phyloP scores from a whole-genome alignment of 2,329 filamentous ascomycete genomes.

The Aspergillus carbonarius region DNA sequence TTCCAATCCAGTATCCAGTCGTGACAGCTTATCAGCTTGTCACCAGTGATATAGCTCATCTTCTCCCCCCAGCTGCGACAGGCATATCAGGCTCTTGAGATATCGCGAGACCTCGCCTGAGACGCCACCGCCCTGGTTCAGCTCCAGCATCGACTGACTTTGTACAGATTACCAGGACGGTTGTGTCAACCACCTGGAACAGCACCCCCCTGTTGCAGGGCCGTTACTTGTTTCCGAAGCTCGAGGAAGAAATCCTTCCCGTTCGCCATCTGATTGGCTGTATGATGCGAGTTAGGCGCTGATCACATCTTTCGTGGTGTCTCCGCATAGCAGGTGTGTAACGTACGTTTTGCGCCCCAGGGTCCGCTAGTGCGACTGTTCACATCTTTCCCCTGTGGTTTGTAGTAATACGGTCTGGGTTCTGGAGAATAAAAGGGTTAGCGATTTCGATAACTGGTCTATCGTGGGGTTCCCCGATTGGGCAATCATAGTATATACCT shows the following conservation, averaged over 20 bases:
- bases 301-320: neutral
- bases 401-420: conserved; percentile 39
- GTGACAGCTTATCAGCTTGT: conserved; percentile 14
- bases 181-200: conserved; percentile 35
- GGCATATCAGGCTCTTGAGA: neutral
- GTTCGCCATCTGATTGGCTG: conserved; percentile 50
- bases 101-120: neutral
- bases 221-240: conserved; percentile 48
- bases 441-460: neutral
- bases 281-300: conserved; percentile 10
- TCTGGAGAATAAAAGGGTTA: conserved; percentile 24
- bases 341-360: conserved; percentile 48
- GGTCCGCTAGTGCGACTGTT: conserved; percentile 40
- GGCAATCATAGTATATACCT: conserved; percentile 27
- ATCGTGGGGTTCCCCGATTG: neutral
- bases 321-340: neutral
- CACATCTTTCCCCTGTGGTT: conserved; percentile 37
- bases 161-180: neutral
- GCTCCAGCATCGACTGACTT: conserved; percentile 6
- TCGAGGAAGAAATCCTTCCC: conserved; percentile 53
- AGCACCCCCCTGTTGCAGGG: conserved; percentile 38
- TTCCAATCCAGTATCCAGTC: neutral
- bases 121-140: neutral
- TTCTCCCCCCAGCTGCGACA: neutral
- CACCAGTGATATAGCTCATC: conserved; percentile 2